These are phyloP conservation scores for Amauroascus niger DNA, from an alignment of 2,329 filamentous ascomycete species.

Conservation along the genomic window DNA sequence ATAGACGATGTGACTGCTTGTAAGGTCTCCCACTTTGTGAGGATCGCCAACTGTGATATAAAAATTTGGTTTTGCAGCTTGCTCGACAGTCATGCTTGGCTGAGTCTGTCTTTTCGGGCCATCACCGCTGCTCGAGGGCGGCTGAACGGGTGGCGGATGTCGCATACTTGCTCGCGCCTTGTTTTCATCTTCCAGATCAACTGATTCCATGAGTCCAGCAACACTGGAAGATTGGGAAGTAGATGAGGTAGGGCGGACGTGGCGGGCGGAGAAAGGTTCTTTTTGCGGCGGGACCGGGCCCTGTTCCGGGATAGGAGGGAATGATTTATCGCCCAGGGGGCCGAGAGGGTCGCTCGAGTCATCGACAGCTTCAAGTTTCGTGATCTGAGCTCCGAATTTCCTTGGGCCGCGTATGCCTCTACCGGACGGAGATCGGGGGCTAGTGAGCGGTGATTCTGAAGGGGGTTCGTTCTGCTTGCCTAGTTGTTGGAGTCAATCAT, in stretches of 20 bases:
- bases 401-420: constrained; percentile 46
- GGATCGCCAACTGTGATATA: constrained; percentile 88
- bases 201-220: constrained; percentile 51
- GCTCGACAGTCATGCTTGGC: constrained; percentile 82
- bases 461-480: constrained; percentile 13
- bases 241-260: constrained; percentile 31
- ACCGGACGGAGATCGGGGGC: constrained; percentile 40
- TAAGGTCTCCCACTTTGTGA: constrained; percentile 94
- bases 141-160: constrained; percentile 52
- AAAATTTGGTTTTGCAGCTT: constrained; percentile 86
- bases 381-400: constrained; percentile 51
- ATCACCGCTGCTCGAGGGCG: constrained; percentile 35
- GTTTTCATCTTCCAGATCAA: constrained; percentile 61
- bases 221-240: constrained; percentile 41
- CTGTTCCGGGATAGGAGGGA: constrained; percentile 38
- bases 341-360: constrained; percentile 54
- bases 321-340: constrained; percentile 44
- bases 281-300: constrained; percentile 52
- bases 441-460: constrained; percentile 29
- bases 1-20: constrained; percentile 96
- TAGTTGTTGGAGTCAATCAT: constrained; percentile 1
- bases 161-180: constrained; percentile 53
- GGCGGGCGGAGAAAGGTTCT: constrained; percentile 39
- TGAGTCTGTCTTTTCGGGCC: constrained; percentile 45
- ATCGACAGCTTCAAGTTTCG: constrained; percentile 54